Evolutionary conservation across 139 green algal species (phyloP).

Genomic region (Chlamydomonas schloesseri): DNA sequence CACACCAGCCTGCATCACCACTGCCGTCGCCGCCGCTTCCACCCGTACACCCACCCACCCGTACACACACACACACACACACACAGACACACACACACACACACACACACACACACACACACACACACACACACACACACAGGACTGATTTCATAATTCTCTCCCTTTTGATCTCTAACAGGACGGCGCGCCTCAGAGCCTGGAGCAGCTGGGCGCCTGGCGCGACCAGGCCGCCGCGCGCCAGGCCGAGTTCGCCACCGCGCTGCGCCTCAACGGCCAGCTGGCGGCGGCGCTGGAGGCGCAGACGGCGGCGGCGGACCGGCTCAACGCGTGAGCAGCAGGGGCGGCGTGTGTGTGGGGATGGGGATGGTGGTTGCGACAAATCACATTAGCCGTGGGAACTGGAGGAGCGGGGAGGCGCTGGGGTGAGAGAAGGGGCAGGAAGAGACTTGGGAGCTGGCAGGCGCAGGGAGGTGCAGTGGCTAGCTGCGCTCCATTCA

Average conservation of each 20-base stretch:
- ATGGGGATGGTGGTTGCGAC: too few species aligned
- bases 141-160: background rate
- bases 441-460: too few species aligned
- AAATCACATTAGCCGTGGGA: too few species aligned
- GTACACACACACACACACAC: too few species aligned
- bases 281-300: conserved; percentile 9
- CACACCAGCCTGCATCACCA: background rate
- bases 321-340: background rate
- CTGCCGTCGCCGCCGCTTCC: too few species aligned
- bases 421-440: too few species aligned
- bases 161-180: background rate
- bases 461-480: too few species aligned
- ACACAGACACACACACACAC: background rate
- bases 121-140: background rate
- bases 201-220: conserved; percentile 18
- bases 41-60: too few species aligned
- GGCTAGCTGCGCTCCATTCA: too few species aligned
- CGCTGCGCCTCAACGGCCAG: background rate
- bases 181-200: conserved; percentile 1
- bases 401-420: too few species aligned
- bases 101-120: too few species aligned
- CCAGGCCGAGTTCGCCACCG: background rate
- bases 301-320: background rate
- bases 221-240: conserved; percentile 14
- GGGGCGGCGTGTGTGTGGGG: background rate